Conservation (phyloP, 2,329 filamentous ascomycete genomes). For the Pseudocercospora eumusae region DNA sequence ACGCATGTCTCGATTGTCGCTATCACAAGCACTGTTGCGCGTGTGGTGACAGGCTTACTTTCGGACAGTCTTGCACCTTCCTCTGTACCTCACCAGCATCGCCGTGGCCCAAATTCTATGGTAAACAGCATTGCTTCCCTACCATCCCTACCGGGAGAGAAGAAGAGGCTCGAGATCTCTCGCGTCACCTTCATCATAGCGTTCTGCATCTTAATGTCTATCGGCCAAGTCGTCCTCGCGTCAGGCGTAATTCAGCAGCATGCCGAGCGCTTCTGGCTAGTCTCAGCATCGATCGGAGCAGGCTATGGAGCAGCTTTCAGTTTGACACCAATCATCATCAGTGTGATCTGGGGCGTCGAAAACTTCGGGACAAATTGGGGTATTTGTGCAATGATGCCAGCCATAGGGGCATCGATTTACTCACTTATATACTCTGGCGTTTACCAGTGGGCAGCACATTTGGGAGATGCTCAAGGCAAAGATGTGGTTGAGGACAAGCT, state of each 20-base stretch:
- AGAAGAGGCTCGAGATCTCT: slow-evolving; percentile 62
- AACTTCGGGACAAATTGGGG: slow-evolving; percentile 99
- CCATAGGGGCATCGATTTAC: slow-evolving; percentile 85
- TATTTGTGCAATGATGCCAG: slow-evolving; percentile 88
- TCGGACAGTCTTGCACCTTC: no score
- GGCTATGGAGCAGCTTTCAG: slow-evolving; percentile 86
- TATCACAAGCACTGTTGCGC: slow-evolving; percentile 84
- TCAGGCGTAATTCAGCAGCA: slow-evolving; percentile 73
- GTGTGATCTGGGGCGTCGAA: slow-evolving; percentile 95
- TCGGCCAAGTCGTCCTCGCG: slow-evolving; percentile 76
- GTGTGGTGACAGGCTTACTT: no score
- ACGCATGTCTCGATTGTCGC: slow-evolving; percentile 94
- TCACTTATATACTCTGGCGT: slow-evolving; percentile 81
- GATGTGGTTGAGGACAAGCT: slow-evolving; percentile 54
- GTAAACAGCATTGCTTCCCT: slow-evolving; percentile 45
- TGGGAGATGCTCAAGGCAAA: slow-evolving; percentile 40
- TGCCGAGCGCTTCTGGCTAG: slow-evolving; percentile 77
- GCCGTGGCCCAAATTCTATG: slow-evolving; percentile 50
- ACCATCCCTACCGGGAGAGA: slow-evolving; percentile 25
- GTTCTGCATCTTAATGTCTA: slow-evolving; percentile 69
- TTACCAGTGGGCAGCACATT: slow-evolving; percentile 67
- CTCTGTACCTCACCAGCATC: slow-evolving; percentile 56
- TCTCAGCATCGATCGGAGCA: slow-evolving; percentile 80
- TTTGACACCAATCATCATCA: slow-evolving; percentile 86
- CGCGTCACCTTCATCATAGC: slow-evolving; percentile 77